phyloP scores from a whole-genome alignment of 1,139 yeast genomes.

The Candida gigantensis region DNA sequence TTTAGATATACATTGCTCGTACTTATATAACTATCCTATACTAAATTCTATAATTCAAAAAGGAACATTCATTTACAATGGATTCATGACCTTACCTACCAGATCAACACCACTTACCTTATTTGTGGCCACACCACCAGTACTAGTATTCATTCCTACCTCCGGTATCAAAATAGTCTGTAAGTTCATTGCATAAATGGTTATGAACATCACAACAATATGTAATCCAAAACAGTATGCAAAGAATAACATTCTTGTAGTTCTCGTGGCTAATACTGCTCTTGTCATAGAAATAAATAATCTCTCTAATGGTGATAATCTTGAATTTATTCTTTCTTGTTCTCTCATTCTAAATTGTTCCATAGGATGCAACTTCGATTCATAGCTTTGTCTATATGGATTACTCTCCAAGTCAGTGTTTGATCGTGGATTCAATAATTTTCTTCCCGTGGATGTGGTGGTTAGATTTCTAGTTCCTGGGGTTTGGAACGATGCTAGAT shows the following conservation, averaged over 20 bases:
- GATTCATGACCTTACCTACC: conserved; percentile 1
- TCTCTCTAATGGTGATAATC: conserved; percentile 76
- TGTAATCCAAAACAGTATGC: conserved; percentile 77
- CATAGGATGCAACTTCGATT: conserved; percentile 78
- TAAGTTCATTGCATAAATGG: conserved; percentile 56
- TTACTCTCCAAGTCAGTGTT: conserved; percentile 57
- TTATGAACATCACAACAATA: conserved; percentile 65
- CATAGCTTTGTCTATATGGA: conserved; percentile 65
- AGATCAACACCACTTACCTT: conserved; percentile 7
- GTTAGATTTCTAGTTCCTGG: conserved; percentile 16
- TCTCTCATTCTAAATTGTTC: conserved; percentile 81
- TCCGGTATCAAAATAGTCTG: conserved; percentile 52
- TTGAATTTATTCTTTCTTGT: conserved; percentile 71
- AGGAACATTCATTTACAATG: neutral
- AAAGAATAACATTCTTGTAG: conserved; percentile 72
- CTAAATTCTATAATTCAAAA: no score
- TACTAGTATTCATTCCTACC: conserved; percentile 47
- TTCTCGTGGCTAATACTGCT: conserved; percentile 69
- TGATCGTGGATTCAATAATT: conserved; percentile 34
- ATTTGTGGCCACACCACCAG: conserved; percentile 37
- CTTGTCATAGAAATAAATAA: conserved; percentile 75
- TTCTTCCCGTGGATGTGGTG: conserved; percentile 19
- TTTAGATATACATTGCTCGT: no score
- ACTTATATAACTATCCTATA: no score
- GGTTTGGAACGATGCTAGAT: conserved; percentile 54